Base-by-base conservation (phyloP, 352 stramenopile species). In the Paralagenidium karlingii region DNA sequence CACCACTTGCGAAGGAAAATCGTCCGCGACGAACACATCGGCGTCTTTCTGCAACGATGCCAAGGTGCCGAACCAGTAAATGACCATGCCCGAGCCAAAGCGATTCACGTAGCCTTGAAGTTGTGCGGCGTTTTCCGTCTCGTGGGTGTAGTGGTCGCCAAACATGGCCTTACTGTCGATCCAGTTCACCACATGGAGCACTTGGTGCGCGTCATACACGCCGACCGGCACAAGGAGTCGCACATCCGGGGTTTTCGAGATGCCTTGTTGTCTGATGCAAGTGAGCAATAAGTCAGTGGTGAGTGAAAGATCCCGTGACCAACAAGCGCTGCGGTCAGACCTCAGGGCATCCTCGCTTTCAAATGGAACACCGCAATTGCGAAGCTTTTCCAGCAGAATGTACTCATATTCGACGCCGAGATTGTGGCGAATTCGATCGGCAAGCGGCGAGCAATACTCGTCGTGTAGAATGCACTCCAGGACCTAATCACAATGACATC, bases 121-220 rank as follows among this genome's bases (percentile, higher is more conserved):
- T 58, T 85, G 31, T 43, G 56, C 63, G 12, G 62, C 69, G 47
- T 81, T 91, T 45, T 89, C 74, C 4, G 54, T 71, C 32, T 88
- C 68, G 43, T 88, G 77, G 2, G 73, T 83, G 50, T 85, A 53
- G 34, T 66, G 59, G 47, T 85, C 71, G 22, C 80, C 77, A 38
- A 90, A 94, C 79, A 94, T 93, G 22, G 79, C 82, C 38, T 94
- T 94, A 53, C 73, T 90, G 49, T 94, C 82, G 40, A 93, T 91
- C 82, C 82, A 94, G 45, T 86, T 75, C n/a, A 94, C 69, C 19
- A 91, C 51, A 21, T 66, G 57, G 25, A 65, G 49, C 22, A 61
- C 47, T 30, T 62, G 60, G 7, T 78, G 36, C 9, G 53, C 20
- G 37, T 82, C 64, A n/a, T 60, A 51, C n/a, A 94, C 68, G 2